Percentiles rank a stretch among this genome's conserved stretches.
Conservation (phyloP, 2,329 filamentous ascomycete genomes). For the Colletotrichum somersetense region DNA sequence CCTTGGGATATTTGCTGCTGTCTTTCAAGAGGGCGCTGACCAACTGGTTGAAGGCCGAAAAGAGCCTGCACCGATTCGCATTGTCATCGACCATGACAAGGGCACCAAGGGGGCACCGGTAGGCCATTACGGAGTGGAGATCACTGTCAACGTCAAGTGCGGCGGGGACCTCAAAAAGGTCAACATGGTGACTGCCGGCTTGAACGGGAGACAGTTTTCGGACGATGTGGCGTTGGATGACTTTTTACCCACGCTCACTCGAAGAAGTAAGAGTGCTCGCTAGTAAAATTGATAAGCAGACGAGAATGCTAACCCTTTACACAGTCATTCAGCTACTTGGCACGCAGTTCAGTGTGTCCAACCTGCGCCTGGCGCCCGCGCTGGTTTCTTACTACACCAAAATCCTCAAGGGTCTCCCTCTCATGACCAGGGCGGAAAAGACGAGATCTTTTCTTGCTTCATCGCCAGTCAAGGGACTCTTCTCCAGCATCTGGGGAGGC, state of each 20-base stretch:
- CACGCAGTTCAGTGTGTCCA: conserved; percentile 76
- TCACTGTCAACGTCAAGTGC: conserved; percentile 73
- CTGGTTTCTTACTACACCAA: conserved; percentile 84
- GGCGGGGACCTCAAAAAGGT: conserved; percentile 63
- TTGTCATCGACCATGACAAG: conserved; percentile 79
- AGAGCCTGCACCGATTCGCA: conserved; percentile 76
- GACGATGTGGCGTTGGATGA: conserved; percentile 81
- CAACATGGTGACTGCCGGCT: conserved; percentile 67
- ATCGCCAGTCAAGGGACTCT: conserved; percentile 86
- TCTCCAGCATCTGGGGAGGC: conserved; percentile 83
- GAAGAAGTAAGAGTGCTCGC: conserved; percentile 69
- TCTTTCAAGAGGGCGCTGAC: conserved; percentile 78
- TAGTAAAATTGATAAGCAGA: neutral
- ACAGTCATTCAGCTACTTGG: conserved; percentile 80
- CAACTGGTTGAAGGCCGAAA: conserved; percentile 73
- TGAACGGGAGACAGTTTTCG: conserved; percentile 77
- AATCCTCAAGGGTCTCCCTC: conserved; percentile 76
- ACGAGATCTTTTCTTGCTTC: conserved; percentile 78
- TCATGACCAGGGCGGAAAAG: conserved; percentile 73
- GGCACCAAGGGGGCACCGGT: conserved; percentile 75
- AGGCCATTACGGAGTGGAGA: conserved; percentile 77
- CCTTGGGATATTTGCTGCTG: conserved; percentile 72
- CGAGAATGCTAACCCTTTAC: conserved; percentile 50
- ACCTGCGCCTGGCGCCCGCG: conserved; percentile 72
- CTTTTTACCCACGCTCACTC: conserved; percentile 80